These are phyloP conservation scores for Camelina laxa DNA, from an alignment of 345 rosid species.

Conservation along the genomic window DNA sequence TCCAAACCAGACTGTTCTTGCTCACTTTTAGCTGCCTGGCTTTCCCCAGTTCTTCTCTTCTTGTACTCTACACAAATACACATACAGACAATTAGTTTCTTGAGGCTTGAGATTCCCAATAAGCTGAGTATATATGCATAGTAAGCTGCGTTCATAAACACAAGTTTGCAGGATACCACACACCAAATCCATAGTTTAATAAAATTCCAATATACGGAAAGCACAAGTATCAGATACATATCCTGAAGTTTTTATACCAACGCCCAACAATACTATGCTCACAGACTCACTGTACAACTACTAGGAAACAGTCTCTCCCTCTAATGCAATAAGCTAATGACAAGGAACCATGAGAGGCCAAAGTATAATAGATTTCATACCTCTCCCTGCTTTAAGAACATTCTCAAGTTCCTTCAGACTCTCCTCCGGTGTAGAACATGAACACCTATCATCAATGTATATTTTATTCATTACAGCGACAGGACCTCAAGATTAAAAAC, in stretches of 20 bases:
- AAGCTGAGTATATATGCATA: background rate
- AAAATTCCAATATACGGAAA: background rate
- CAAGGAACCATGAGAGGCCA: conserved; percentile 18
- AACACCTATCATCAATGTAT: conserved; percentile 52
- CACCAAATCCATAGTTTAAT: background rate
- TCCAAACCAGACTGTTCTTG: conserved; percentile 73
- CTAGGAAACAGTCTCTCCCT: conserved; percentile 14
- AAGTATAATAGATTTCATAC: conserved; percentile 42
- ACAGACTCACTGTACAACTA: background rate
- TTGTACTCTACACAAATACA: conserved; percentile 55
- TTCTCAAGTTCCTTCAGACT: conserved; percentile 65
- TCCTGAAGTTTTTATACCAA: background rate
- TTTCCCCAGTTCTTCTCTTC: conserved; percentile 57
- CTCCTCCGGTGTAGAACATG: conserved; percentile 71
- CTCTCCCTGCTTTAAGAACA: conserved; percentile 58
- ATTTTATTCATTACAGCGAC: conserved; percentile 5
- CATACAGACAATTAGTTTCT: conserved; percentile 23
- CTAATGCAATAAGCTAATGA: conserved; percentile 14
- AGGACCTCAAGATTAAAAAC: background rate
- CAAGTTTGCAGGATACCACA: background rate
- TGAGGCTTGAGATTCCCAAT: conserved; percentile 10
- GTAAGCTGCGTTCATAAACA: conserved; percentile 3
- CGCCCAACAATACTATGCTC: background rate
- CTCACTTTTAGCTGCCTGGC: conserved; percentile 45
- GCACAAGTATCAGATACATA: background rate